Evolutionary conservation across 2,329 filamentous ascomycete species (phyloP).

Genomic region (Beauveria sp.): DNA sequence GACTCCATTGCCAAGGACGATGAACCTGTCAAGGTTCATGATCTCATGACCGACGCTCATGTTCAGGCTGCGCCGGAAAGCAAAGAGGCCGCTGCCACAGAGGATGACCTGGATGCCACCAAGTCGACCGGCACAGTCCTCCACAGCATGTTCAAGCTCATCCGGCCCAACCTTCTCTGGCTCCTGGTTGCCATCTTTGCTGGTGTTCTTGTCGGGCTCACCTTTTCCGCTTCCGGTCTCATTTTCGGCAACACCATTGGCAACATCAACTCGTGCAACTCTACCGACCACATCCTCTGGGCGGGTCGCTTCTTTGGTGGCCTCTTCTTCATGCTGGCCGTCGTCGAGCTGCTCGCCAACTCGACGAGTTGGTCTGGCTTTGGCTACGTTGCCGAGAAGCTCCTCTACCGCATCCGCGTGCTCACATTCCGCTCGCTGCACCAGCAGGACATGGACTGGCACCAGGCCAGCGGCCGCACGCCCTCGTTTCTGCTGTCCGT

Average conservation of each 20-base stretch:
- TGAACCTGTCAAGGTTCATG: conserved; percentile 30
- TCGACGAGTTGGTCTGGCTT: conserved; percentile 47
- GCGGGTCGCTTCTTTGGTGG: conserved; percentile 42
- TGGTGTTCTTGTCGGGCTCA: conserved; percentile 47
- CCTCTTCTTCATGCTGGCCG: conserved; percentile 48
- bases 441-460: conserved; percentile 62
- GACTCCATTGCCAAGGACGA: conserved; percentile 31
- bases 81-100: conserved; percentile 20
- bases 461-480: conserved; percentile 56
- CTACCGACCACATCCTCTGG: conserved; percentile 27
- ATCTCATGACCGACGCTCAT: conserved; percentile 17
- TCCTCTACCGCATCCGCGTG: conserved; percentile 56
- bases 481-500: conserved; percentile 56
- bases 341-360: conserved; percentile 43
- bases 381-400: conserved; percentile 48
- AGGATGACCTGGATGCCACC: conserved; percentile 29
- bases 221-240: conserved; percentile 46
- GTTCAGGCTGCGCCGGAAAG: conserved; percentile 33
- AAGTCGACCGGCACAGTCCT: conserved; percentile 33
- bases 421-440: conserved; percentile 58
- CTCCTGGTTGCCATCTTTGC: conserved; percentile 34
- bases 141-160: conserved; percentile 29
- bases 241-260: conserved; percentile 37
- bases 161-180: conserved; percentile 31
- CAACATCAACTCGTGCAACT: conserved; percentile 40